Base-by-base conservation (phyloP, 2,329 filamentous ascomycete species). In the Elsinoe australis region DNA sequence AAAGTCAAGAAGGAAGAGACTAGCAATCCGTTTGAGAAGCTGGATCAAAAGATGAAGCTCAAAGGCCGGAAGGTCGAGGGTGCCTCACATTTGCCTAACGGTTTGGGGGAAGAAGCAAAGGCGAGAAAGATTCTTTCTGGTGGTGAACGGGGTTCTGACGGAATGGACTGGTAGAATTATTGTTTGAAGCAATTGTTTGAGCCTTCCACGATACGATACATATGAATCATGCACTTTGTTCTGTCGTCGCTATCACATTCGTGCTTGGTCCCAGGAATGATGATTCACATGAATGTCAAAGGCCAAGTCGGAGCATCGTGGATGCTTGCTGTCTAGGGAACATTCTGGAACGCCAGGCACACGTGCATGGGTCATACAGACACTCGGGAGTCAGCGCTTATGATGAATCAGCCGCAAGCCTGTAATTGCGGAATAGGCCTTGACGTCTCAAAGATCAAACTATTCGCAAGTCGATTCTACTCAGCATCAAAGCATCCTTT, bases 1-100 rank as follows among this genome's bases (percentile, higher is more conserved):
- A 85, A 77, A 67, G 80, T 94, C 14, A 82, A 75, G 68, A 83
- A 82, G 64, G 82, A 75, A 1, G 87, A 92, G 65, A 72, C 67
- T 12, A 59, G 60, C 5, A 69, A 73, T 61, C 75, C 75, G 12
- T 80, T 79, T 60, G 71, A 70, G 41, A 71, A 67, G 47, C 57
- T 80, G 47, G 78, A 81, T 58, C 70, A 70, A 64, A 78, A 71
- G 58, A 62, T 79, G 50, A 73, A 74, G 60, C 63, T 73, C 58
- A 76, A 76, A 59, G 76, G 76, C 0, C 67, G 73, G 56, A 79
- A 77, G 61, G 67, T 65, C 0, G 56, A 65, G 35, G 58, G 63
- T 36, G 67, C 67, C 3, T 71, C 68, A 49, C 70, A 74, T 58
- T 55, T 74, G 28, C 60, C 65, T 21, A 61, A 63, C 26, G 71